phyloP scores from a whole-genome alignment of 768 basidiomycete species.

The Panellus pusillus region DNA sequence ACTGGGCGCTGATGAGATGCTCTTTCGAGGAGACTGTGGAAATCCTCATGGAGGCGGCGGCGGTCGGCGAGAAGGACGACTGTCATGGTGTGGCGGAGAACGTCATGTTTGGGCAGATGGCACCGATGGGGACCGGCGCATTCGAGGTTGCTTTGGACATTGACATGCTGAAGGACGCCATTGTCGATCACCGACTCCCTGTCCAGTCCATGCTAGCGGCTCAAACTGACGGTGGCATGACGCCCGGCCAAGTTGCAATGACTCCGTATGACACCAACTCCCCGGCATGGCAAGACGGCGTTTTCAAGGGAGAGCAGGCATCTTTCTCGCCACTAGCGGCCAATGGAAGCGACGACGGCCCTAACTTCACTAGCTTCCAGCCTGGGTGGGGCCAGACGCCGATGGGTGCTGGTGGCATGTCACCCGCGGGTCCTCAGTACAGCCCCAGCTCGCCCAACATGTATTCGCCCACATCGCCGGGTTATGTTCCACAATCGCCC shows the following conservation, averaged over 20 bases:
- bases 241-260: constrained; percentile 89
- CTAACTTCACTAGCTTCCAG: constrained; percentile 64
- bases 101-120: constrained; percentile 98
- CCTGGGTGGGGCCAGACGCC: constrained; percentile 87
- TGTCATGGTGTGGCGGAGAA: constrained; percentile 99
- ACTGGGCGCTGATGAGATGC: constrained; percentile 99
- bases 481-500: constrained; percentile 81
- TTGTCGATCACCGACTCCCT: constrained; percentile 92
- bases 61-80: constrained; percentile 97
- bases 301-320: constrained; percentile 81
- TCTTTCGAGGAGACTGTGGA: constrained; percentile 99
- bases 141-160: constrained; percentile 97
- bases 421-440: constrained; percentile 84
- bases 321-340: constrained; percentile 95
- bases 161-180: constrained; percentile 97
- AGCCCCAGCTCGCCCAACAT: constrained; percentile 90
- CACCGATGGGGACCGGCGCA: constrained; percentile 98
- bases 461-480: constrained; percentile 86
- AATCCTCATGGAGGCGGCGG: constrained; percentile 97
- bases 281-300: constrained; percentile 75
- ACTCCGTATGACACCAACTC: constrained; percentile 96
- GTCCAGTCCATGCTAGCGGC: constrained; percentile 78
- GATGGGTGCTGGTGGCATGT: constrained; percentile 81
- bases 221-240: constrained; percentile 85
- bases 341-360: constrained; percentile 80